Base-by-base conservation (phyloP, 2,329 filamentous ascomycete species). In the Colletotrichum trifolii region DNA sequence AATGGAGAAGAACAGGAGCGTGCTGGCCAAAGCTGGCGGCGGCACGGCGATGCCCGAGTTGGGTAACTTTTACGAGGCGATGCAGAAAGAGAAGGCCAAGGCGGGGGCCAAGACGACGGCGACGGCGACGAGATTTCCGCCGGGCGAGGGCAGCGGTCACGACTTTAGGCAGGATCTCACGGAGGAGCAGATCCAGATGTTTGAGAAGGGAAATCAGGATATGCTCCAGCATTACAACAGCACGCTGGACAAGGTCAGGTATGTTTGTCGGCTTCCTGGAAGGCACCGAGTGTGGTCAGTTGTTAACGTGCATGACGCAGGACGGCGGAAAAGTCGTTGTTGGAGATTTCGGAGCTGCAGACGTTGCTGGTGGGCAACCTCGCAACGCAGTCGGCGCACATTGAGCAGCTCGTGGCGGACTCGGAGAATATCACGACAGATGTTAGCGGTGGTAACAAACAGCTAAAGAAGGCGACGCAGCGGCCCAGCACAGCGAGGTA, bases 211-310 rank as follows among this genome's bases (percentile, higher is more conserved):
- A 74, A 97, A 98, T 74, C 90, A 94, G 77, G 90, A 93, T 68
- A 94, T 99, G 89, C 84, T 98, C 71, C 92, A 91, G 77, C 92
- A 97, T 78, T 97, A 96, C 77, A 93, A 97, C 77, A 93, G 91
- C 79, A 94, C 92, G n/a, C 82, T 98, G 75, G 91, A 94, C 77
- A 96, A 98, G 85, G 93, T 98, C 70, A 92, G 91, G 92, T 96
- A 86, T 59, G 91, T 85, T 17, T 8, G 12, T 9, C 15, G n/a
- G 15, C n/a, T 43, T 17, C 8, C 48, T 15, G 57, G 38, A n/a
- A 25, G 8, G 15, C 15, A 13, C 39, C 15, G 34, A 11, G 13
- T 52, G 34, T 17, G 17, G 38, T 50, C 48, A 34, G 43, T n/a
- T 9, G 10, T 53, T 64, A 63, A 66, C 66, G n/a, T 33, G 11